Percentiles rank a stretch among this genome's conserved stretches.
These are phyloP conservation scores for Mortierella sp. DNA, from an alignment of 371 early-diverging fungal genomes.

Conservation along the genomic window DNA sequence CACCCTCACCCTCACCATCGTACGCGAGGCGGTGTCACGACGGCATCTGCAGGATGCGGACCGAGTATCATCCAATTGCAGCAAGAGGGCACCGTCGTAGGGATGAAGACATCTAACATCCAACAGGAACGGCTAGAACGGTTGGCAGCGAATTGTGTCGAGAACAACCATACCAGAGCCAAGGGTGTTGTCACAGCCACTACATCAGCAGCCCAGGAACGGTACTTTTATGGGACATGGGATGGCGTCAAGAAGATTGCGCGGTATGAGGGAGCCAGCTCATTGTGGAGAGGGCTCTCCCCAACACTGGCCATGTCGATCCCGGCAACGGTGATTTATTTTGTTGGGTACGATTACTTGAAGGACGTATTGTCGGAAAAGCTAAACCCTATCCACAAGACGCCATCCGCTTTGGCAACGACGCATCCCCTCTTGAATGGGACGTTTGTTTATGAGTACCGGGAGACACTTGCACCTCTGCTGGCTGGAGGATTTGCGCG, in stretches of 20 bases:
- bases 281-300: conserved; percentile 89
- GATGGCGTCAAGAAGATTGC: conserved; percentile 85
- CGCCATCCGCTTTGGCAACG: no score
- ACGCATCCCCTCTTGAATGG: conserved; percentile 7
- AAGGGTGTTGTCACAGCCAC: no score
- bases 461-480: conserved; percentile 67
- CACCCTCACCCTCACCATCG: conserved; percentile 25
- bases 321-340: conserved; percentile 94
- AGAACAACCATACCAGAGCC: conserved; percentile 31
- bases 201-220: conserved; percentile 41
- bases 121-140: conserved; percentile 46
- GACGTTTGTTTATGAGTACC: conserved; percentile 48
- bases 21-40: conserved; percentile 16
- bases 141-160: conserved; percentile 47
- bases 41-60: conserved; percentile 33
- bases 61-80: conserved; percentile 46
- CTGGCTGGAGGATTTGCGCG: conserved; percentile 85
- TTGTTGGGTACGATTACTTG: conserved; percentile 92
- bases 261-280: conserved; percentile 78
- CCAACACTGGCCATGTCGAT: conserved; percentile 90
- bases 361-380: conserved; percentile 63
- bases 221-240: conserved; percentile 55
- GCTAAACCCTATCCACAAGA: no score
- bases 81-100: conserved; percentile 46
- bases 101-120: conserved; percentile 31